Conservation (phyloP, 257 asterid species). For the Nicotiana tabacum region DNA sequence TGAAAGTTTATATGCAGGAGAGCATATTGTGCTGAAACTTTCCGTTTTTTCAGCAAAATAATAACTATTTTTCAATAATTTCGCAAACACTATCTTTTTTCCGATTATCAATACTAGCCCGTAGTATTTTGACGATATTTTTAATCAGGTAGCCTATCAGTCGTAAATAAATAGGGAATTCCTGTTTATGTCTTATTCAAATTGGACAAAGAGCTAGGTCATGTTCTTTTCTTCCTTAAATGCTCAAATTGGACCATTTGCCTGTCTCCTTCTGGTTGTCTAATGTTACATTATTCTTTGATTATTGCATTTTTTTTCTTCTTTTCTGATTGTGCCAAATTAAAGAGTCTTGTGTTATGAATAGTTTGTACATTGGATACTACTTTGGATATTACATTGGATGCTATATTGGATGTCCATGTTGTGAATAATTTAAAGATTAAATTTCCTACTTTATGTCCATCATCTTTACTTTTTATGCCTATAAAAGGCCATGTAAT, state of each 20-base stretch:
- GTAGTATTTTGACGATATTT: background rate
- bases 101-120: too few species aligned
- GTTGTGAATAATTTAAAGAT: too few species aligned
- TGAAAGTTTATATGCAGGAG: too few species aligned
- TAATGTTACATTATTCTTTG: background rate
- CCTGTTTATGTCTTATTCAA: background rate
- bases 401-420: too few species aligned
- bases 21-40: too few species aligned
- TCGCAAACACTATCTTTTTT: rapidly evolving
- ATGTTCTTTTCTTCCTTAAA: background rate
- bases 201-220: background rate
- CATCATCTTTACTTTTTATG: too few species aligned
- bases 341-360: background rate
- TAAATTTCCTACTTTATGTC: too few species aligned
- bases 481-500: too few species aligned
- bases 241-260: background rate
- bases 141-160: background rate
- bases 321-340: background rate
- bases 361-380: too few species aligned
- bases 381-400: too few species aligned
- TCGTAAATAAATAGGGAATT: background rate
- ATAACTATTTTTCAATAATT: too few species aligned
- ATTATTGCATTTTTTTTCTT: background rate
- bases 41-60: too few species aligned
- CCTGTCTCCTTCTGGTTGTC: background rate